A percentile compares a stretch with the other conserved stretches of the same genome.
These are phyloP conservation scores for Coprinopsis marcescibilis DNA, from an alignment of 768 basidiomycete genomes.

Conservation along the genomic window DNA sequence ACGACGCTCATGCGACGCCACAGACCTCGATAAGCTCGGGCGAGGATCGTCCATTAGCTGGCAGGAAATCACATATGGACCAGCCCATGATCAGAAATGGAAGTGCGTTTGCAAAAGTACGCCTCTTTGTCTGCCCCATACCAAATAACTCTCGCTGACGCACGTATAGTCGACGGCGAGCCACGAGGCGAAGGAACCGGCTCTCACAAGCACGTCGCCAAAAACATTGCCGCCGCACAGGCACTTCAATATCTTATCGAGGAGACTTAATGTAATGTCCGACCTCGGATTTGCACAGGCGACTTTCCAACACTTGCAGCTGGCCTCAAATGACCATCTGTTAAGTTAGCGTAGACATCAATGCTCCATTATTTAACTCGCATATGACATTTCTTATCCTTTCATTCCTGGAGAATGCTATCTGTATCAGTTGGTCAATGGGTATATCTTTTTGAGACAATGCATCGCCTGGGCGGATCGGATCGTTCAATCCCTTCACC, in stretches of 20 bases:
- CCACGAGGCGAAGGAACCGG: slow-evolving; percentile 45
- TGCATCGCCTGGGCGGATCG: not conserved
- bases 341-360: too few species aligned
- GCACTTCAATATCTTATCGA: slow-evolving; percentile 35
- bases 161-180: slow-evolving; percentile 42
- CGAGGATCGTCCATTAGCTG: slow-evolving; percentile 45
- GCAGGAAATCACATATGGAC: slow-evolving; percentile 42
- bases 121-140: slow-evolving; percentile 9
- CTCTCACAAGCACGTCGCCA: slow-evolving; percentile 44
- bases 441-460: too few species aligned
- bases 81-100: slow-evolving; percentile 45
- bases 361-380: too few species aligned
- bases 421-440: too few species aligned
- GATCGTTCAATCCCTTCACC: too few species aligned
- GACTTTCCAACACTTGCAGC: too few species aligned
- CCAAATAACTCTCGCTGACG: slow-evolving; percentile 10
- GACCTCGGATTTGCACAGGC: too few species aligned
- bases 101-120: slow-evolving; percentile 56
- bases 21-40: slow-evolving; percentile 51
- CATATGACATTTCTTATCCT: too few species aligned
- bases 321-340: too few species aligned
- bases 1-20: slow-evolving; percentile 3
- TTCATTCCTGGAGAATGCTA: too few species aligned
- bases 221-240: slow-evolving; percentile 39
- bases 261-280: too few species aligned